Evolutionary conservation across 2,329 filamentous ascomycete species (phyloP).

Genomic region (Pseudogymnoascus sp.): DNA sequence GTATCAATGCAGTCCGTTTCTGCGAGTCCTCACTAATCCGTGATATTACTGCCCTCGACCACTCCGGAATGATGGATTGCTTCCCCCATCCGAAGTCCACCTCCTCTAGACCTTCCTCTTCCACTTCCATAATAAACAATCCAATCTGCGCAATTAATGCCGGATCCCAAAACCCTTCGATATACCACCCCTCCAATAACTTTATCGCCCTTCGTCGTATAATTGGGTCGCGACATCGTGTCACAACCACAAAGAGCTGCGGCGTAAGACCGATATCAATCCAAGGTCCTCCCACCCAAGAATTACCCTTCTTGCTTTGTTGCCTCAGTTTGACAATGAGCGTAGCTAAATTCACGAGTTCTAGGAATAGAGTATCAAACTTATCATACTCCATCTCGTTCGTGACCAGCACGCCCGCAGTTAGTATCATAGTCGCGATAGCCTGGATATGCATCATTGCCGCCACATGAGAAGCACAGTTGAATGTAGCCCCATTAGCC

Average conservation of each 20-base stretch:
- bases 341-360: conserved; percentile 17
- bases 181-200: conserved; percentile 18
- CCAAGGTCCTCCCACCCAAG: conserved; percentile 19
- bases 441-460: conserved; percentile 21
- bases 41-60: conserved; percentile 11
- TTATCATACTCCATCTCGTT: conserved; percentile 22
- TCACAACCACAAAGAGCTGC: conserved; percentile 18
- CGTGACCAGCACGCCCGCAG: conserved; percentile 18
- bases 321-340: conserved; percentile 14
- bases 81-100: conserved; percentile 13
- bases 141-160: conserved; percentile 18
- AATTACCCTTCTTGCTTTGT: conserved; percentile 16
- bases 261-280: conserved; percentile 24
- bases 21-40: conserved; percentile 9
- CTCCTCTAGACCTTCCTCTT: conserved; percentile 20
- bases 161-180: conserved; percentile 22
- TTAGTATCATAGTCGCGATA: conserved; percentile 16
- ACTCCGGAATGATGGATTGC: neutral
- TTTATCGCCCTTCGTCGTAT: conserved; percentile 22
- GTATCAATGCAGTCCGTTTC: neutral
- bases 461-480: conserved; percentile 15
- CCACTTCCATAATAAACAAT: conserved; percentile 23
- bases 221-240: conserved; percentile 22
- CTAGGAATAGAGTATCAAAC: conserved; percentile 17
- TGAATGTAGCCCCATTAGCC: conserved; percentile 13